Evolutionary conservation across 139 green algal genomes (phyloP).

Genomic region (Ostreobium quekettii): DNA sequence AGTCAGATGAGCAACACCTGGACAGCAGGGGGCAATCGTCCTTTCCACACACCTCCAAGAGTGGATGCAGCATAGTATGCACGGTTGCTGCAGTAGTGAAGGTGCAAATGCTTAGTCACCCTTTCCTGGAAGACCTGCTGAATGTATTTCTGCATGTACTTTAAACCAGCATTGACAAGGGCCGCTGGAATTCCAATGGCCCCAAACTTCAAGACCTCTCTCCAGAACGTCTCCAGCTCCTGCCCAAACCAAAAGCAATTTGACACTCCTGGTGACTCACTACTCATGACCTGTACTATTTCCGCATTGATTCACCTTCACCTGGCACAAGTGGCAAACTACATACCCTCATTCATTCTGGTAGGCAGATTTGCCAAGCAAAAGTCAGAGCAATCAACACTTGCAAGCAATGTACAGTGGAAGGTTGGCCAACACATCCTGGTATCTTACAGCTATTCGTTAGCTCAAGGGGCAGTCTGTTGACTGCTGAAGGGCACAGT

Average conservation of each 20-base stretch:
- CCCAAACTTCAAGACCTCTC: constrained; percentile 48
- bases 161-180: constrained; percentile 80
- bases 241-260: constrained; percentile 18
- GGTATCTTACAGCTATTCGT: too few species aligned
- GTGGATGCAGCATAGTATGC: constrained; percentile 86
- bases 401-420: too few species aligned
- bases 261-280: neutral
- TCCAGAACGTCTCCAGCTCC: constrained; percentile 44
- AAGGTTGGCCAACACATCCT: too few species aligned
- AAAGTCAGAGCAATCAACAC: too few species aligned
- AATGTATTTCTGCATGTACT: constrained; percentile 89
- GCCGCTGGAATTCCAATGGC: constrained; percentile 65
- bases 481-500: too few species aligned
- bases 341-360: too few species aligned
- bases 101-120: constrained; percentile 70
- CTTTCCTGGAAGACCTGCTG: constrained; percentile 55
- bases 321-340: too few species aligned
- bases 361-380: too few species aligned
- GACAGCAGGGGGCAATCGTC: neutral
- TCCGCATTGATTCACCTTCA: neutral
- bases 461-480: too few species aligned
- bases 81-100: constrained; percentile 73
- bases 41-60: constrained; percentile 74
- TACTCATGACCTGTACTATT: neutral
- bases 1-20: too few species aligned